Evolutionary conservation across 2,329 filamentous ascomycete species (phyloP).

Genomic region (Beauveria asiatica): DNA sequence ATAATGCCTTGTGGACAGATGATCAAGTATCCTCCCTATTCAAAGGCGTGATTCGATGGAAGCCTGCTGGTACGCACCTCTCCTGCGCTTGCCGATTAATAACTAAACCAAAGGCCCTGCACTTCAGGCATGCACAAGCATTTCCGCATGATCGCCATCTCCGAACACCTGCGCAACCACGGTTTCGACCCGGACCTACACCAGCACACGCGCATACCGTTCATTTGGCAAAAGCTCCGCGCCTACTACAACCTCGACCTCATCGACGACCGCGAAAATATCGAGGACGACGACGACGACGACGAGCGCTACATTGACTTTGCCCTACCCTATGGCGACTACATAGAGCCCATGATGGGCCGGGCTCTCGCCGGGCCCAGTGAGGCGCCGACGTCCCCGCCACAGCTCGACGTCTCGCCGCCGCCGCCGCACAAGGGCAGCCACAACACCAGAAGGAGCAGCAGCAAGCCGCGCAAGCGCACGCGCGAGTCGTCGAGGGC

Average conservation of each 20-base stretch:
- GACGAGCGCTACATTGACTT: constrained; percentile 58
- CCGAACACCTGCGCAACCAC: constrained; percentile 69
- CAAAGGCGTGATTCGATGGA: constrained; percentile 89
- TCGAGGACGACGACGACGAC: constrained; percentile 49
- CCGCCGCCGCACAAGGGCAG: constrained; percentile 12
- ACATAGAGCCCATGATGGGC: constrained; percentile 38
- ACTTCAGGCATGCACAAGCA: constrained; percentile 80
- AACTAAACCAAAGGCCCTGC: background rate
- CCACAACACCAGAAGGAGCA: constrained; percentile 4
- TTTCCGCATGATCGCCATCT: constrained; percentile 83
- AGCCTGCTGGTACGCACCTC: constrained; percentile 67
- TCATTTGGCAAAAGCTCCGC: constrained; percentile 83
- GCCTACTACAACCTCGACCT: constrained; percentile 77
- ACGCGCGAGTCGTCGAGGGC: constrained; percentile 14
- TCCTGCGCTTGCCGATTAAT: background rate
- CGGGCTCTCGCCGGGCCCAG: constrained; percentile 36
- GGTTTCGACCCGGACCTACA: constrained; percentile 63
- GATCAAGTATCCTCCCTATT: constrained; percentile 90
- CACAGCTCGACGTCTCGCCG: constrained; percentile 31
- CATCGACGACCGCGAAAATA: constrained; percentile 76
- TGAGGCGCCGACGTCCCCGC: constrained; percentile 40
- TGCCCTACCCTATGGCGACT: constrained; percentile 43
- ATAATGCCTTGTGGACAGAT: constrained; percentile 79
- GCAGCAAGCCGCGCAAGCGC: constrained; percentile 35
- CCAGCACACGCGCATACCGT: constrained; percentile 77